phyloP scores from a whole-genome alignment of 1,284 basidiomycete genomes.

The Ceratobasidium sp. region DNA sequence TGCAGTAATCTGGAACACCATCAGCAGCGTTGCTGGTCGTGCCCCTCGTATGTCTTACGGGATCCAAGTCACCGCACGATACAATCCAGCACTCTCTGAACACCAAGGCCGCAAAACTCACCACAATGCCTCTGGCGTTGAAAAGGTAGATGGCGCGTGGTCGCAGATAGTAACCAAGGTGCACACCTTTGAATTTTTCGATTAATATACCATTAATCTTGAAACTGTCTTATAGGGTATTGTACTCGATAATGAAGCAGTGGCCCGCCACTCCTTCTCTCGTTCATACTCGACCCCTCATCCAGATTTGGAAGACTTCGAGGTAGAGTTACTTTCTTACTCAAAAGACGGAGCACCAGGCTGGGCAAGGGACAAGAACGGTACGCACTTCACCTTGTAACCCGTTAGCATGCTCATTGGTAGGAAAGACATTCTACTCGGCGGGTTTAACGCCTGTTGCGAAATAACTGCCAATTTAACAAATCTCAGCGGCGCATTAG shows the following conservation, averaged over 20 bases:
- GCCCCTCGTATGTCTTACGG: constrained; percentile 29
- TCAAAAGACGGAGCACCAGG: constrained; percentile 6
- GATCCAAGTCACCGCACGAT: constrained; percentile 10
- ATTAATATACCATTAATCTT: neutral
- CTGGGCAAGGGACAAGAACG: constrained; percentile 20
- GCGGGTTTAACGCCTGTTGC: constrained; percentile 12
- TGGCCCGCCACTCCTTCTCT: constrained; percentile 8
- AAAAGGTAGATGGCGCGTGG: constrained; percentile 11
- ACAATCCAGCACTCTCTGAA: neutral
- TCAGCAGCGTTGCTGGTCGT: neutral
- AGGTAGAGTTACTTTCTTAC: constrained; percentile 13
- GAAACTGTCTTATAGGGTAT: constrained; percentile 10
- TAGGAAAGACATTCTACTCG: neutral
- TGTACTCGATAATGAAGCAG: constrained; percentile 16
- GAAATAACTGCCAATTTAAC: constrained; percentile 30
- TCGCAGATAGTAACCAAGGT: constrained; percentile 32
- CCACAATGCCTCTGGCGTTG: neutral
- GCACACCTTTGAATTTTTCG: neutral
- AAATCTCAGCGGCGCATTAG: constrained; percentile 18
- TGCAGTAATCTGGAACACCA: constrained; percentile 8
- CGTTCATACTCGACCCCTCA: constrained; percentile 7
- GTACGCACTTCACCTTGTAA: neutral
- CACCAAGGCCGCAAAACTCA: constrained; percentile 8
- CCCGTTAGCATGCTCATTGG: neutral
- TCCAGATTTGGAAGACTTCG: constrained; percentile 31